Base-by-base conservation (phyloP, 352 stramenopile genomes). In the Globisporangium irregulare region DNA sequence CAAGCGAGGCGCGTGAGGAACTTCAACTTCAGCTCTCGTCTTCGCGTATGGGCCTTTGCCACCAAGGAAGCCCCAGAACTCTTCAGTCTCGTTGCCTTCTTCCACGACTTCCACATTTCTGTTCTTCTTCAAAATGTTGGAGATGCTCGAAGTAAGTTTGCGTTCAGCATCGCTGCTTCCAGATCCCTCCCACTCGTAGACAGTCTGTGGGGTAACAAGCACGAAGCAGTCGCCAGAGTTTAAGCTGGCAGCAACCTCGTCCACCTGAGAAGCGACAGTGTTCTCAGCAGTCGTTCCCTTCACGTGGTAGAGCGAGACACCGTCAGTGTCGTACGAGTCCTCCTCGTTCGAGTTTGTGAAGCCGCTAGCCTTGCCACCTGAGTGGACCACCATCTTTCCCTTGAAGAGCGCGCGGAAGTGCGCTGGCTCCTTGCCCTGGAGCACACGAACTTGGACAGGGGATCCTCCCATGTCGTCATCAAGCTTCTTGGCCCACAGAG, bases 401-500 rank as follows among this genome's bases (percentile, higher is more conserved):
- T 94, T 81, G 73, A 98, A 98, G n/a, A 98, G 74, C 36, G 74
- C 80, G 57, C 89, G 89, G 75, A 97, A 97, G 67, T 97, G 86
- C 9, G 82, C 79, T 3, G 87, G 90, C 70, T 97, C 91, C 66
- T 96, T 94, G 69, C 91, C 91, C 71, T 97, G 87, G 14, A 83
- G 68, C 55, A 97, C 87, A 62, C 91, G 87, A 55, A 96, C 82
- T 73, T 98, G 92, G 22, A 97, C 81, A 5, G 90, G 89, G 3
- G 80, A 81, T 38, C 87, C 90, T 43, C 90, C 88, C 66, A 98
- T 76, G 46, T 87, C 79, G 55, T 97, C 89, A 63, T 97, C 91
- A 38, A 98, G 77, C 54, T 88, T 82, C 43, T 86, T 89, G 3
- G 82, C 68, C 69, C 82, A 73, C 18, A 94, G 60, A 34, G 88